These are phyloP conservation scores for Termitomyces sp. DNA, from an alignment of 768 basidiomycete species.

Conservation along the genomic window DNA sequence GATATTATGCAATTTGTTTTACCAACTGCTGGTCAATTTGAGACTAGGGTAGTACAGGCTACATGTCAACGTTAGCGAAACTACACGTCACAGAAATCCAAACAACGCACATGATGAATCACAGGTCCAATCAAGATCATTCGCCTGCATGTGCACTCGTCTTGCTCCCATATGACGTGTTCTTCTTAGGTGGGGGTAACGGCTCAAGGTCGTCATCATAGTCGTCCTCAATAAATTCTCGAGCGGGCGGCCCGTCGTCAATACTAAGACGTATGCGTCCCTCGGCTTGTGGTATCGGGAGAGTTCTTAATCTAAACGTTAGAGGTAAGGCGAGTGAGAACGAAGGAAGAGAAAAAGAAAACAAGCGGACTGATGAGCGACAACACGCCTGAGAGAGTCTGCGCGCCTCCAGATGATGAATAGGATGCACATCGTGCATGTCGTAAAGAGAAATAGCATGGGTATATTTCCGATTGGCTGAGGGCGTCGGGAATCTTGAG, in stretches of 20 bases:
- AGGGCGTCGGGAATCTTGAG: slow-evolving; percentile 53
- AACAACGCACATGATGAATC: neutral
- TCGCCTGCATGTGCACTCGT: neutral
- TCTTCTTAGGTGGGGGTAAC: slow-evolving; percentile 1
- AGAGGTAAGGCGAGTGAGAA: neutral
- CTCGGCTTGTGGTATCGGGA: slow-evolving; percentile 39
- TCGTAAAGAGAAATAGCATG: slow-evolving; percentile 50
- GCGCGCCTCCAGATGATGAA: slow-evolving; percentile 64
- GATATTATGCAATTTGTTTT: too few species aligned
- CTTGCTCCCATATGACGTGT: neutral
- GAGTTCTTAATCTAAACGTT: slow-evolving; percentile 41
- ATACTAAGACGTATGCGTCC: slow-evolving; percentile 62
- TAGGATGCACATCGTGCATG: slow-evolving; percentile 48
- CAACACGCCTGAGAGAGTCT: slow-evolving; percentile 46
- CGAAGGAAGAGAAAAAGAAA: slow-evolving; percentile 1
- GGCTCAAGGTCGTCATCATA: slow-evolving; percentile 44
- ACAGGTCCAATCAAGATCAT: neutral
- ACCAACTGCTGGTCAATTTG: too few species aligned
- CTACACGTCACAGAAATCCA: neutral
- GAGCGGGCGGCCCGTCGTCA: slow-evolving; percentile 69
- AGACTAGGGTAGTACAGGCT: neutral
- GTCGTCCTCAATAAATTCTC: slow-evolving; percentile 40
- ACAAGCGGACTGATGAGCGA: slow-evolving; percentile 51
- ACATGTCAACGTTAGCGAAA: neutral
- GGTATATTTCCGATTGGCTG: slow-evolving; percentile 57